Conservation (phyloP, 768 basidiomycete genomes). For the Phanerochaete carnosa region DNA sequence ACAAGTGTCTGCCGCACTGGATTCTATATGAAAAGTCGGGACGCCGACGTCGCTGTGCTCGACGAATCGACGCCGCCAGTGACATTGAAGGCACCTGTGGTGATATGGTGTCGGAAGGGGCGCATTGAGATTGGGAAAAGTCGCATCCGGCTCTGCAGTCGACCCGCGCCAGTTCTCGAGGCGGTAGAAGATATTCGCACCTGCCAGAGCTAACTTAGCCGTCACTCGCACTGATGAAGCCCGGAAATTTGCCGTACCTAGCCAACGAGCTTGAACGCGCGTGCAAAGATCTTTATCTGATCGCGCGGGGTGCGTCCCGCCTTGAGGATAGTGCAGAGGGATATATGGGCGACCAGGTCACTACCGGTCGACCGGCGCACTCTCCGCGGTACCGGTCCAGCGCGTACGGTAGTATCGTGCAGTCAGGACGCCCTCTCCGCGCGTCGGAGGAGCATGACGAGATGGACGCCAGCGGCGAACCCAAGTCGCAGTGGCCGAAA, state of each 20-base stretch:
- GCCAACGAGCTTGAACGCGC: conserved; percentile 73
- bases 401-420: no score
- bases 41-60: conserved; percentile 37
- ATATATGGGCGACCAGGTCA: no score
- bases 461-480: no score
- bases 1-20: conserved; percentile 61
- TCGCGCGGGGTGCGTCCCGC: no score
- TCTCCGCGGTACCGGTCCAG: no score
- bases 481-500: no score
- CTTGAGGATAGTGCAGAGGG: no score
- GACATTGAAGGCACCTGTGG: conserved; percentile 73
- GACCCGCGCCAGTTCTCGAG: conserved; percentile 85
- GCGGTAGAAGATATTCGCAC: conserved; percentile 76
- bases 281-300: no score
- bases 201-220: conserved; percentile 39
- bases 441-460: no score
- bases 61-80: conserved; percentile 71
- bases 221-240: background rate
- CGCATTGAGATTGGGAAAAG: conserved; percentile 77
- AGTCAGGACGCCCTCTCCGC: no score
- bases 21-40: conserved; percentile 56
- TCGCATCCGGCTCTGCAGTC: conserved; percentile 58
- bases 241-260: conserved; percentile 51
- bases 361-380: no score
- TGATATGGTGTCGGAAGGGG: conserved; percentile 75